Conservation (phyloP, 1,139 yeast species). For the Saccharomycopsis hybrid region DNA sequence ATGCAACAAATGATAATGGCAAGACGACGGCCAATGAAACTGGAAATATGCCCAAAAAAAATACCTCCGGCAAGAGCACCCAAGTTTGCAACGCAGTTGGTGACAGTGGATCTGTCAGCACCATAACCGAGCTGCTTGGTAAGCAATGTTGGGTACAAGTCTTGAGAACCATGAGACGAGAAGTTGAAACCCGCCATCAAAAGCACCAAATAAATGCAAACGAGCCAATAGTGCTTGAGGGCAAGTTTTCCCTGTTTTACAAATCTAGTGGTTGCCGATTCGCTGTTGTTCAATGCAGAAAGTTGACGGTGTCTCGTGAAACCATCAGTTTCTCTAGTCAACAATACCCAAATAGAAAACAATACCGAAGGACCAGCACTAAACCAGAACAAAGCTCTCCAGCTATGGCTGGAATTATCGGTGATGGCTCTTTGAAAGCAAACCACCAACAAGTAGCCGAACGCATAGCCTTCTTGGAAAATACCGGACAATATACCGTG, state of each 20-base stretch:
- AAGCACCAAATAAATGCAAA: constrained; percentile 44
- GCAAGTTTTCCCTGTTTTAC: constrained; percentile 27
- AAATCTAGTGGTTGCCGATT: constrained; percentile 22
- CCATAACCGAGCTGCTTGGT: constrained; percentile 47
- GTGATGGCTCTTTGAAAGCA: constrained; percentile 57
- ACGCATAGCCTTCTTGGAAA: constrained; percentile 68
- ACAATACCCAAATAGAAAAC: constrained; percentile 47
- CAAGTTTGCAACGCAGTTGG: constrained; percentile 61
- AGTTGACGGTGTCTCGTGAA: constrained; percentile 32
- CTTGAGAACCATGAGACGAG: constrained; percentile 71
- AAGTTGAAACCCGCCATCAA: constrained; percentile 64
- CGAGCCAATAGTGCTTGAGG: constrained; percentile 36
- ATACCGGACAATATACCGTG: constrained; percentile 61
- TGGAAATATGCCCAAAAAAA: constrained; percentile 53
- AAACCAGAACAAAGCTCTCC: constrained; percentile 82
- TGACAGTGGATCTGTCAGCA: constrained; percentile 50
- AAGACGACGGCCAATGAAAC: constrained; percentile 55
- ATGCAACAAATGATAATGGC: constrained; percentile 53
- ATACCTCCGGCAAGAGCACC: constrained; percentile 69
- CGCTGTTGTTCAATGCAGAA: constrained; percentile 24
- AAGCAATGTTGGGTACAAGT: constrained; percentile 61
- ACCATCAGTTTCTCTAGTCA: constrained; percentile 57
- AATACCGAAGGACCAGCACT: constrained; percentile 64
- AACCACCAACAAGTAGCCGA: constrained; percentile 62
- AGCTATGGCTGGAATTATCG: constrained; percentile 45